phyloP scores from a whole-genome alignment of 2,329 filamentous ascomycete genomes.

The Cercospora canescens region DNA sequence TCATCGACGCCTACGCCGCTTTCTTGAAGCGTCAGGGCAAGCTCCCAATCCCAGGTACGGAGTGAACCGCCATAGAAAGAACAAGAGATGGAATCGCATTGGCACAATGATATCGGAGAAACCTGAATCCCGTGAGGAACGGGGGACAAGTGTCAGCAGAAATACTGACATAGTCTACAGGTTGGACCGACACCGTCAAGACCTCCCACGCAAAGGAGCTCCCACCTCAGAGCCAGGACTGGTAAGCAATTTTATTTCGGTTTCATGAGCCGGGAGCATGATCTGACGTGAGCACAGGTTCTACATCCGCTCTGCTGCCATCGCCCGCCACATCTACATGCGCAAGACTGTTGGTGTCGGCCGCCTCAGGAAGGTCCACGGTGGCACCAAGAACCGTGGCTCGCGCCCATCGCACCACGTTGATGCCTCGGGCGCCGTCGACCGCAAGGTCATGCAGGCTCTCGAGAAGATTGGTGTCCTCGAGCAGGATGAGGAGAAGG shows the following conservation, averaged over 20 bases:
- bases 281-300: constrained; percentile 46
- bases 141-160: constrained; percentile 45
- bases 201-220: constrained; percentile 95
- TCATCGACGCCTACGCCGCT: constrained; percentile 80
- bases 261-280: background rate
- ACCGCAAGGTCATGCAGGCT: constrained; percentile 96
- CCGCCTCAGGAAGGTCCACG: constrained; percentile 95
- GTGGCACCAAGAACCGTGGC: constrained; percentile 88
- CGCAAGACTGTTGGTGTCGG: constrained; percentile 99
- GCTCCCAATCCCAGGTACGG: constrained; percentile 82
- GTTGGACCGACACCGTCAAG: constrained; percentile 99
- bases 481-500: constrained; percentile 97
- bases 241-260: constrained; percentile 62
- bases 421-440: constrained; percentile 89
- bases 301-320: constrained; percentile 84
- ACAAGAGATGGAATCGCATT: constrained; percentile 18
- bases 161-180: constrained; percentile 58
- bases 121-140: constrained; percentile 56
- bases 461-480: constrained; percentile 99
- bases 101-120: constrained; percentile 26
- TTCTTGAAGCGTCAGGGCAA: constrained; percentile 95
- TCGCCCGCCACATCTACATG: constrained; percentile 98
- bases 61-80: constrained; percentile 20
- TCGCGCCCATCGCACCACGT: constrained; percentile 90
- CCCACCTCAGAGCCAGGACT: constrained; percentile 96